Evolutionary conservation across 257 asterid genomes (phyloP), one percentile per base, ranked within the genome.

Genomic region (Datura wrightii): DNA sequence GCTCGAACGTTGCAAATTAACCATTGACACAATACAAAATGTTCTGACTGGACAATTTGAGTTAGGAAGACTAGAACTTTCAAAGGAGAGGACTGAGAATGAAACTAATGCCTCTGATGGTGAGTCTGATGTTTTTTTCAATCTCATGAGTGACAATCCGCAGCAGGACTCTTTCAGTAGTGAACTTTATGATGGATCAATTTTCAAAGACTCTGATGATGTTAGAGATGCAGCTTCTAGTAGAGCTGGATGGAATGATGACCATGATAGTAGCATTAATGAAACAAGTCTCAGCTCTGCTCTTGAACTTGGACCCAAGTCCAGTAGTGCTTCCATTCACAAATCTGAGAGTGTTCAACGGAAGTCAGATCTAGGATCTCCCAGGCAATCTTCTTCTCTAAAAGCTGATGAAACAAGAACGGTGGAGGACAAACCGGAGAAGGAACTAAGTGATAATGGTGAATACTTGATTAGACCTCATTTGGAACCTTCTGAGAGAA

Each of bases 391-490:
- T 86, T 93, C 95, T 80, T 92, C 94, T 11, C 67, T 82, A 44
- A 92, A 87, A 89, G 85, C 79, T 81, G 98, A 92, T 86, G 98
- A 95, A 19, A 90, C 84, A 74, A 91, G 92, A 91, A 89, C 88
- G 60, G 66, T 87, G 71, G 99, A 93, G 88, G 95, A 89, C 37
- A 97, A 91, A 89, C 89, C 94, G 16, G 99, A 94, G 79, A 97
- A 92, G 93, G 99, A 95, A 84, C 86, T 95, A 41, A 92, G 90
- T 86, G 99, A 97, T 89, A 94, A 95, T 85, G 99, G 99, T 79
- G 99, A 97, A 86, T 94, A 91, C 92, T 90, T 97, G 92, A 95
- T 97, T 85, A 94, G 99, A 87, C 99, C 99, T 84, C 93, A 94
- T 87, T 86, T 97, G 85, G 95, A 95, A 84, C 99, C 93, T 79